Evolutionary conservation across 1,139 yeast species (phyloP).

Genomic region (Protomyces inouyei): DNA sequence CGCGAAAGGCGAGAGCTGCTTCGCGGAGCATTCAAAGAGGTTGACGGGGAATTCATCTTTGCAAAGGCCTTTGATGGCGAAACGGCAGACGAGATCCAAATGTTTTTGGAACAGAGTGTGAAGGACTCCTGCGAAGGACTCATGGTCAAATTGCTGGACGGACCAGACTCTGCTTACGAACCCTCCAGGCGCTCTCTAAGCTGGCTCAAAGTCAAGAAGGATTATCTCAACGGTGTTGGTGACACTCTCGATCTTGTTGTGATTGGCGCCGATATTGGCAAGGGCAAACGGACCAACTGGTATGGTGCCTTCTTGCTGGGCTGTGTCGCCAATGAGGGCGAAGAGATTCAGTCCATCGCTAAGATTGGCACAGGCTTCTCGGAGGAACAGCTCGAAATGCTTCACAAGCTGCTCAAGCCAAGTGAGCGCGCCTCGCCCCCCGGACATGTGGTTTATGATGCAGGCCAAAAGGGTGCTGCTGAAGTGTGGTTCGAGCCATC

Average conservation of each 20-base stretch:
- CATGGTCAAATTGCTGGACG: constrained; percentile 87
- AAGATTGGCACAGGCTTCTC: constrained; percentile 97
- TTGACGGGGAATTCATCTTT: constrained; percentile 74
- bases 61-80: constrained; percentile 73
- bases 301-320: constrained; percentile 94
- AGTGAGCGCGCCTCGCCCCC: constrained; percentile 67
- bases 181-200: constrained; percentile 92
- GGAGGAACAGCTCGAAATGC: constrained; percentile 65
- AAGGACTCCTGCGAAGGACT: constrained; percentile 91
- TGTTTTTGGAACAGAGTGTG: constrained; percentile 82
- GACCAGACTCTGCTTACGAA: constrained; percentile 76
- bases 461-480: constrained; percentile 55
- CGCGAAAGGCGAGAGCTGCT: constrained; percentile 64
- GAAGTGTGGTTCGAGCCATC: constrained; percentile 85
- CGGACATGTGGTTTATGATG: constrained; percentile 53
- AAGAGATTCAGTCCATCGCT: constrained; percentile 87
- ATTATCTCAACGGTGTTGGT: constrained; percentile 88
- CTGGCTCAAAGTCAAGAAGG: constrained; percentile 94
- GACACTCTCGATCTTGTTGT: constrained; percentile 93
- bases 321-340: constrained; percentile 74
- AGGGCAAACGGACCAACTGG: constrained; percentile 89
- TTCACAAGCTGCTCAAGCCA: constrained; percentile 60
- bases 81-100: constrained; percentile 65
- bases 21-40: constrained; percentile 52
- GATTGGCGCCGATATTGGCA: constrained; percentile 88